Conservation (phyloP, 495 filamentous ascomycete genomes). For the Neurospora sp. region DNA sequence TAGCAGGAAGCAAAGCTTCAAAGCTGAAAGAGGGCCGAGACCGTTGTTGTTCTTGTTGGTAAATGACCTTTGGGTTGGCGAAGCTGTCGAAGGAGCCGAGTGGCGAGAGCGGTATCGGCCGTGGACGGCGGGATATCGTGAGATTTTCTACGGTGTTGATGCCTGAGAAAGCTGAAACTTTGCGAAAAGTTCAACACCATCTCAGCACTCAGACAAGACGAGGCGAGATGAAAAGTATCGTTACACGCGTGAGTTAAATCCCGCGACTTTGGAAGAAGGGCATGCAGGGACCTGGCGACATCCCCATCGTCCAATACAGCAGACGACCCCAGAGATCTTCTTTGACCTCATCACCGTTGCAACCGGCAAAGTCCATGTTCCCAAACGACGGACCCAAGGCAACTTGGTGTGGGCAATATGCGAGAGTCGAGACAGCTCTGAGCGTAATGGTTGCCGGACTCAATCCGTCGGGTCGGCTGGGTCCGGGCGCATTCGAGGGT, state of each 20-base stretch:
- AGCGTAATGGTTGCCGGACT: background rate
- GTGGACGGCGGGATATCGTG: background rate
- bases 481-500: background rate
- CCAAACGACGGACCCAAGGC: background rate
- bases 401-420: background rate
- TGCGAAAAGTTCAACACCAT: background rate
- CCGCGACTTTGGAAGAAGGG: background rate
- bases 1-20: too few relatives aligned
- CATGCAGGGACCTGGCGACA: background rate
- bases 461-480: background rate
- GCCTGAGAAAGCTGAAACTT: background rate
- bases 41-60: background rate
- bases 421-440: background rate
- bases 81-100: background rate
- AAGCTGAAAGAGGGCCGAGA: background rate
- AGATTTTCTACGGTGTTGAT: background rate
- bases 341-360: background rate
- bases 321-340: background rate
- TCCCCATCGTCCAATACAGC: background rate
- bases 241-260: background rate
- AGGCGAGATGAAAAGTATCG: background rate
- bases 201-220: background rate
- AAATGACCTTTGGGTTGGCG: background rate
- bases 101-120: background rate
- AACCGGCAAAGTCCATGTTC: background rate